Evolutionary conservation across 371 early-diverging fungal genomes (phyloP), one percentile per base, ranked within the genome.

Genomic region (Syncephalis plumigaleata): DNA sequence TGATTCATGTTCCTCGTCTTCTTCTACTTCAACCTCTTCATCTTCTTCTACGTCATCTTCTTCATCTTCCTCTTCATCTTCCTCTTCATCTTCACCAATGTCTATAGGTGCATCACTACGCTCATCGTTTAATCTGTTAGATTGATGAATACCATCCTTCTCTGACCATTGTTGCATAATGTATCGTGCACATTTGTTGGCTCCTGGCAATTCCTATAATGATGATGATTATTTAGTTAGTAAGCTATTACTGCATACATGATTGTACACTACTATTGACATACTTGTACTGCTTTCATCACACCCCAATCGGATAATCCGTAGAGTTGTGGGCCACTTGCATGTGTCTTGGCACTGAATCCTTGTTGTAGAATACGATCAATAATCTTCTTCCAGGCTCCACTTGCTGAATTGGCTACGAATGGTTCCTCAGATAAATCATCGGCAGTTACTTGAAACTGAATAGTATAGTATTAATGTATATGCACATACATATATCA

Each of bases 391-490:
- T 66, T 64, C 66, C 66, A 66, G 18, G 61, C 66, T 13, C 66
- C 66, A 47, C 63, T 63, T 8, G 66, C 59, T 5, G 66, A 66
- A 2, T 57, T 53, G 18, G 61, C 64, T n/a, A 47, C 47, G 44
- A 66, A 66, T 11, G 60, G 59, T 27, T 56, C 54, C 9, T 57
- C 64, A 2, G 66, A 61, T 54, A 57, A 57, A 39, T 66, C 66
- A 39, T 63, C 66, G 15, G 64, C 48, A 1, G 66, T 63, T 45
- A 66, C 61, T 53, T 63, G 66, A 52, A 66, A 66, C 66, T 57
- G 24, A 11, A 21, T 18, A 20, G 31, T 7, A 52, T 27, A 15
- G 21, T 18, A 37, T 23, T 21, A n/a, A 2, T 39, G 36, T 17
- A n/a, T 17, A 39, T 38, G 18, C 13, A 43, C 2, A 39, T 47